Evolutionary conservation across 805 yeast species (phyloP), one percentile per base, ranked within the genome.

Genomic region (Barnettozyma sucrosica): DNA sequence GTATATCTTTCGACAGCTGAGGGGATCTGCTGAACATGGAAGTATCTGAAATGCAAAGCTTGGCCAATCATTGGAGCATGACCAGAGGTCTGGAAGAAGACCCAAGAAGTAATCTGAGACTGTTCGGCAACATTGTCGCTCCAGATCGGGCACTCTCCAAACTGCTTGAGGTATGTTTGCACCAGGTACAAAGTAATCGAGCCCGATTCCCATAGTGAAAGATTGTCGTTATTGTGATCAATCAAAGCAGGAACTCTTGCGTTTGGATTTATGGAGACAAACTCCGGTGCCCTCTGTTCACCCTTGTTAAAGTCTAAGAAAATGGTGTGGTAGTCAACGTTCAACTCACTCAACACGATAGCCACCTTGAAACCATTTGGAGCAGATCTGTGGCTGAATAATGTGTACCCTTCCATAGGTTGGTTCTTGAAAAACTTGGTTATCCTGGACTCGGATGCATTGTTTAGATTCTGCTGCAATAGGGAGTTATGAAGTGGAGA

Each of bases 61-160:
- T 90, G 97, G 18, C 97, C 97, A 57, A 90, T 86, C 96, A 90
- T 90, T n/a, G 97, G 97, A 0, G 97, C 96, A 64, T 89, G 97
- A 7, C 98, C 97, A 5, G 95, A 85, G 3, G 97, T 89, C 68
- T 90, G 98, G 72, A 90, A 90, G 61, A 88, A 90, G 34, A 92
- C 72, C 97, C 97, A 90, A 7, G 89, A 79, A 51, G 80, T 76
- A 49, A 90, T 88, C 63, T 85, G 92, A 3, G 90, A 75, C 68
- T 89, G 96, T 54, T 88, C 96, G 13, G 79, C 72, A 45, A 84
- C 63, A 60, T 83, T 84, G 45, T 79, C 82, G 4, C 95, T 81
- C 89, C 95, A 92, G 46, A 89, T 75, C 9, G 86, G 73, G 57
- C 92, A 85, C 7, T 86, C 86, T 25, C 80, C 78, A 45, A 71